phyloP scores from a whole-genome alignment of 2,329 filamentous ascomycete species.

The Xylariaceae sp. region DNA sequence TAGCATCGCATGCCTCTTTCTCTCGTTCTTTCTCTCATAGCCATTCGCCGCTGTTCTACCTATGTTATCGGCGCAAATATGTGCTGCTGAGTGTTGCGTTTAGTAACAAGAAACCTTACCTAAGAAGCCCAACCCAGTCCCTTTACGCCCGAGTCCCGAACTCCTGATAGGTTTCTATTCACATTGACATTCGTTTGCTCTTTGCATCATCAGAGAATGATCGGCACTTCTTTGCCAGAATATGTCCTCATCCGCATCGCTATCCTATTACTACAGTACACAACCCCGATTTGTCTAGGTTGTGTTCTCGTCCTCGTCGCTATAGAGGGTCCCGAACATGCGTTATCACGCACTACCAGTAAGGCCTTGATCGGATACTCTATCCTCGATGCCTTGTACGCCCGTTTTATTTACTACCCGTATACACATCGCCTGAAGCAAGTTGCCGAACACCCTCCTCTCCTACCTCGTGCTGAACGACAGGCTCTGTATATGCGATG shows the following conservation, averaged over 20 bases:
- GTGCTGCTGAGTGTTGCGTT: too few species aligned
- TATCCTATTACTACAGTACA: conserved; percentile 42
- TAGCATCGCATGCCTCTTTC: neutral
- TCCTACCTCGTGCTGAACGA: conserved; percentile 43
- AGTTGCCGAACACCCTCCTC: conserved; percentile 38
- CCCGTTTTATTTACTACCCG: conserved; percentile 39
- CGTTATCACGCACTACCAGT: conserved; percentile 18
- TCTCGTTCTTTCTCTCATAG: neutral
- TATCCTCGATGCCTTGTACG: conserved; percentile 40
- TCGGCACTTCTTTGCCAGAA: conserved; percentile 33
- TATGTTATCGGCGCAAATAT: too few species aligned
- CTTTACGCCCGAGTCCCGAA: neutral
- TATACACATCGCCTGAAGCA: conserved; percentile 37
- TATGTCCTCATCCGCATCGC: conserved; percentile 42
- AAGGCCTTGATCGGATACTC: conserved; percentile 30
- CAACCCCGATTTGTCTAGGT: conserved; percentile 37
- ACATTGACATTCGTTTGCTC: neutral
- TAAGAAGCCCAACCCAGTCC: neutral
- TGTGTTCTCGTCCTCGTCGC: conserved; percentile 28
- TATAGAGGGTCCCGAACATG: conserved; percentile 14
- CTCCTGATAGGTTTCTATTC: neutral
- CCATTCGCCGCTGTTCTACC: too few species aligned
- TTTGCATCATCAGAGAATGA: conserved; percentile 22
- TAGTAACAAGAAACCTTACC: neutral
- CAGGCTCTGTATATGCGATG: conserved; percentile 52